phyloP scores from a whole-genome alignment of 805 yeast genomes.

The Blastobotrys muscicola region DNA sequence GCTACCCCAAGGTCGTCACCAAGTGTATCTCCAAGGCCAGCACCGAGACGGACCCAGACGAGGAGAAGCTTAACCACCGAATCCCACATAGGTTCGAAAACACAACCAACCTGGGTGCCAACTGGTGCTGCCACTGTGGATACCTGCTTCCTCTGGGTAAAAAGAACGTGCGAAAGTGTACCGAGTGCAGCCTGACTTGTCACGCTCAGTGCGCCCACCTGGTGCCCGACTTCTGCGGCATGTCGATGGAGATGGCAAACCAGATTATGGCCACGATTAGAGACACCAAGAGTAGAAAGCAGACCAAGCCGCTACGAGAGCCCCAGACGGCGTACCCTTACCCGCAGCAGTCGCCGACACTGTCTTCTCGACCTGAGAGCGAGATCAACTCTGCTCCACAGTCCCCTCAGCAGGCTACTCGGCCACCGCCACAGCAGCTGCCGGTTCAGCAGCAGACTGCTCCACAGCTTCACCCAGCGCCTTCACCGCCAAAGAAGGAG shows the following conservation, averaged over 20 bases:
- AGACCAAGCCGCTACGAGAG: constrained; percentile 11
- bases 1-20: constrained; percentile 69
- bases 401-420: neutral
- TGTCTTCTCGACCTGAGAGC: constrained; percentile 1
- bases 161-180: constrained; percentile 84
- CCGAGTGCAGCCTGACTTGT: constrained; percentile 85
- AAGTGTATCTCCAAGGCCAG: constrained; percentile 71
- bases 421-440: neutral
- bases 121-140: constrained; percentile 99
- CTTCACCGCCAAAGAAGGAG: constrained; percentile 18
- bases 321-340: constrained; percentile 3
- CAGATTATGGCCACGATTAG: constrained; percentile 77
- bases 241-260: constrained; percentile 95
- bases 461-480: constrained; percentile 8
- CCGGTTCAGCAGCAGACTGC: constrained; percentile 2
- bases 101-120: constrained; percentile 86
- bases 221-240: constrained; percentile 98
- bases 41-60: constrained; percentile 53
- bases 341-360: constrained; percentile 8
- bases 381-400: neutral
- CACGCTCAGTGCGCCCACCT: constrained; percentile 87
- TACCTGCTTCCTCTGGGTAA: constrained; percentile 91
- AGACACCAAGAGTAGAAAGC: constrained; percentile 44
- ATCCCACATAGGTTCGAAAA: constrained; percentile 96
- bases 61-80: constrained; percentile 84